phyloP scores from a whole-genome alignment of 345 rosid genomes.

The Turnera subulata region DNA sequence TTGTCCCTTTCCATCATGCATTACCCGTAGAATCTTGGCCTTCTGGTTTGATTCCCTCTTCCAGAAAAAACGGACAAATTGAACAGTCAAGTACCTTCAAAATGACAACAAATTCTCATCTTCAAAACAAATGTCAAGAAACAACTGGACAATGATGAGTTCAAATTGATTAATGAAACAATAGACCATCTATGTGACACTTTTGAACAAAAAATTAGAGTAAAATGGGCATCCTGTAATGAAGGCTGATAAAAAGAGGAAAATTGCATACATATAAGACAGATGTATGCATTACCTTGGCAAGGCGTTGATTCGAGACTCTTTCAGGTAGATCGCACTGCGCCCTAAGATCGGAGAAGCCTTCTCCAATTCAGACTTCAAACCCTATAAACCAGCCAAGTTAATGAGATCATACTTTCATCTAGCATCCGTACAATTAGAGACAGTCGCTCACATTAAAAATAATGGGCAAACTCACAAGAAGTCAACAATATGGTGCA shows the following conservation, averaged over 20 bases:
- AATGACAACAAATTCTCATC: slow-evolving; percentile 3
- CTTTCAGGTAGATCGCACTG: slow-evolving; percentile 79
- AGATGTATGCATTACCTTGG: slow-evolving; percentile 47
- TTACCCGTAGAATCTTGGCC: slow-evolving; percentile 94
- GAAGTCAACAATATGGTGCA: background rate
- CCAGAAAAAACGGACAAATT: slow-evolving; percentile 99
- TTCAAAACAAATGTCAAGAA: no score
- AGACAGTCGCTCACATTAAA: background rate
- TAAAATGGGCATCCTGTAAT: background rate
- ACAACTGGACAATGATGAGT: background rate
- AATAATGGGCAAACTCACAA: slow-evolving; percentile 1
- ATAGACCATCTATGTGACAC: no score
- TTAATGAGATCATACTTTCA: background rate
- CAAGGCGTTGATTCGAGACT: slow-evolving; percentile 75
- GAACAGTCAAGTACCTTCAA: slow-evolving; percentile 91
- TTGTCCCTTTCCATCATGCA: background rate
- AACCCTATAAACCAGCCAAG: slow-evolving; percentile 44
- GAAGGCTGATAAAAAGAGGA: no score
- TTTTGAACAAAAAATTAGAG: background rate
- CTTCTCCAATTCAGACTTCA: slow-evolving; percentile 94
- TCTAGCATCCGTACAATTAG: background rate
- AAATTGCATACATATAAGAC: no score
- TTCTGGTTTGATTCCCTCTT: slow-evolving; percentile 98
- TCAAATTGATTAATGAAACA: background rate
- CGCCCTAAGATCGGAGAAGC: slow-evolving; percentile 83